Conservation (phyloP, 208 protist species). For the Acanthamoeba castellanii region DNA sequence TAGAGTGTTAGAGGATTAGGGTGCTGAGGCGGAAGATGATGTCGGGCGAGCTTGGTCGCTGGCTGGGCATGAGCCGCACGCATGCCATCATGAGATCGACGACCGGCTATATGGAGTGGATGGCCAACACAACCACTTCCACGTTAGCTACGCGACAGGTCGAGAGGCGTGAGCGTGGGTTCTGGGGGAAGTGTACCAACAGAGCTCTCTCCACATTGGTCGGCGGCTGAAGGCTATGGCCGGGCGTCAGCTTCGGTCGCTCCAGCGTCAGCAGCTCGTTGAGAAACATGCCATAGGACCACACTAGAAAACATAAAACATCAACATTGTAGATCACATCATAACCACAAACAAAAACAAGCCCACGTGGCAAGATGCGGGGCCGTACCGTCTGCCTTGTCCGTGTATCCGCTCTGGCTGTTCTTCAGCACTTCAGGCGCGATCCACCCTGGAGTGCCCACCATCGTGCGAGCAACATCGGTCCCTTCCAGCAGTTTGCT, state of each 20-base stretch:
- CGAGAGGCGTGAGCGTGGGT: too few species aligned
- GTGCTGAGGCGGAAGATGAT: slow-evolving; percentile 16
- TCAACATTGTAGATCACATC: neutral
- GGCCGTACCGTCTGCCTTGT: slow-evolving; percentile 62
- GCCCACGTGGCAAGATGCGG: too few species aligned
- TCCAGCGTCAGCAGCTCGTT: slow-evolving; percentile 57
- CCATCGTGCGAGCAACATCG: slow-evolving; percentile 34
- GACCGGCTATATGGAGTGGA: neutral
- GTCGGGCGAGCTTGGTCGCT: slow-evolving; percentile 5
- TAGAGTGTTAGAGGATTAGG: neutral
- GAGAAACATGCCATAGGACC: slow-evolving; percentile 66
- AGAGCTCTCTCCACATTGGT: neutral
- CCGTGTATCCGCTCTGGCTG: slow-evolving; percentile 41
- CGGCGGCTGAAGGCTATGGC: neutral
- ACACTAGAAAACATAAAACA: slow-evolving; percentile 40
- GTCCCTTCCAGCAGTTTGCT: slow-evolving; percentile 14
- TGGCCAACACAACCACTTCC: neutral
- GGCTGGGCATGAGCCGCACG: neutral
- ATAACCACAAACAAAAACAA: neutral
- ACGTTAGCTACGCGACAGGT: neutral
- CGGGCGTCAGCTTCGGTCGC: slow-evolving; percentile 23
- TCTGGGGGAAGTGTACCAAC: neutral
- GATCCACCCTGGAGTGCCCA: slow-evolving; percentile 60
- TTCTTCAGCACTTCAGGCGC: slow-evolving; percentile 27
- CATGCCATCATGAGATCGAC: neutral